Conservation (phyloP, 192 early-diverging fungal genomes). For the Backusella westeae region DNA sequence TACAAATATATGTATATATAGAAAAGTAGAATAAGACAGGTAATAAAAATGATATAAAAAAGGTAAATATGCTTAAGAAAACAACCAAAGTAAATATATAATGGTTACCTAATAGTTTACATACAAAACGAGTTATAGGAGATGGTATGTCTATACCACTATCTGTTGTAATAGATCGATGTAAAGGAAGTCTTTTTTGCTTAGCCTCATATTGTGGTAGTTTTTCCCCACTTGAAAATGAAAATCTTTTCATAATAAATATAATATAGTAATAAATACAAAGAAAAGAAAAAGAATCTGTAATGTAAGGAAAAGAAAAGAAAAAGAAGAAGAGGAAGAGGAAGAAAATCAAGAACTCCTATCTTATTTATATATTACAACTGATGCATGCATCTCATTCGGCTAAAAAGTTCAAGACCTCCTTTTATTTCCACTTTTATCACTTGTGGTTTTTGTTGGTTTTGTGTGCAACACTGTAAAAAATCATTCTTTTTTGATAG, state of each 20-base stretch:
- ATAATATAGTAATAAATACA: not conserved
- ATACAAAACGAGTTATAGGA: conserved; percentile 16
- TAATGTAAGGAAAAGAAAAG: not conserved
- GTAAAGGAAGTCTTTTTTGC: conserved; percentile 3
- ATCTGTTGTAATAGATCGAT: conserved; percentile 13
- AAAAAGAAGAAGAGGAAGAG: not conserved
- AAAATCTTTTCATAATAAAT: not conserved
- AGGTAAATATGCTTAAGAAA: not conserved
- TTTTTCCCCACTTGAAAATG: not conserved
- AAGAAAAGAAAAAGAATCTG: not conserved
- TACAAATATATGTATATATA: not conserved
- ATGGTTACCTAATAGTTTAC: conserved; percentile 16
- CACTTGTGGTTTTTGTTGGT: not conserved
- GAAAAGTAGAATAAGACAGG: not conserved
- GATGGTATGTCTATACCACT: not conserved
- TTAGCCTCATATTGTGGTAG: not conserved
- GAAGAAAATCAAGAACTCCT: not conserved
- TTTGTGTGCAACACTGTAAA: not conserved
- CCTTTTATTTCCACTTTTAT: not conserved
- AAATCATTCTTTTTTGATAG: not conserved
- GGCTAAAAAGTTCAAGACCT: not conserved
- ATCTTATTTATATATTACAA: conserved; percentile 3
- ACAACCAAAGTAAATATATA: not conserved
- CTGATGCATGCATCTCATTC: not conserved
- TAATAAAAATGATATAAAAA: not conserved